Percentiles rank a stretch among this genome's conserved stretches.
Evolutionary conservation across 2,329 filamentous ascomycete species (phyloP).

Genomic region (Penicillium sp.): DNA sequence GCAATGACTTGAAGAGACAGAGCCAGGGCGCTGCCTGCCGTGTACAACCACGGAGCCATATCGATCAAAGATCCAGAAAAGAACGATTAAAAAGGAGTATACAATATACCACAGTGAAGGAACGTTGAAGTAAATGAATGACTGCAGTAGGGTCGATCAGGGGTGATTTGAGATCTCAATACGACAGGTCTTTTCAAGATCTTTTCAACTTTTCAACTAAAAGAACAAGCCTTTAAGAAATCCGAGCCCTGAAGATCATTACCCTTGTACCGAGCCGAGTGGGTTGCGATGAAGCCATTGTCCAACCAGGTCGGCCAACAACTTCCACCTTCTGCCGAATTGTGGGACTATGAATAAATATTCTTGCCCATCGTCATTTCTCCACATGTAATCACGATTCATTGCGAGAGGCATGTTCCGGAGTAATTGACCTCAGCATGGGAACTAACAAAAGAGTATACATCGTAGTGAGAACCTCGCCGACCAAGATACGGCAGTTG

Average conservation of each 20-base stretch:
- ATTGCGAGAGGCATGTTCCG: too few relatives aligned
- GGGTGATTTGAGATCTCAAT: background rate
- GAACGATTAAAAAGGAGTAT: background rate
- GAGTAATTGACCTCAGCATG: too few relatives aligned
- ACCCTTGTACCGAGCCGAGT: background rate
- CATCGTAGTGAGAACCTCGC: too few relatives aligned
- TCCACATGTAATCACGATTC: background rate
- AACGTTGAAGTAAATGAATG: conserved; percentile 15
- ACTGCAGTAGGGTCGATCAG: conserved; percentile 6
- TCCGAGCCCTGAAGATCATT: conserved; percentile 19
- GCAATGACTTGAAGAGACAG: too few relatives aligned
- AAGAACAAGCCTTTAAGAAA: background rate
- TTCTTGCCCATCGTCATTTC: conserved; percentile 6
- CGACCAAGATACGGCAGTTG: too few relatives aligned
- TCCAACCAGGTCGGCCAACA: conserved; percentile 11
- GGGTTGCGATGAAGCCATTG: background rate
- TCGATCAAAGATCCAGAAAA: background rate
- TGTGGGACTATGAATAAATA: conserved; percentile 7
- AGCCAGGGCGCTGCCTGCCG: too few relatives aligned
- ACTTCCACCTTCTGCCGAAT: too few relatives aligned
- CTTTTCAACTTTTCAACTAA: conserved; percentile 7
- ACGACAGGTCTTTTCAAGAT: conserved; percentile 2
- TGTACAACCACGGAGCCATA: conserved; percentile 18
- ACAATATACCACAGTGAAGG: background rate
- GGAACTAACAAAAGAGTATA: too few relatives aligned